Base-by-base conservation (phyloP, 176 grass and related monocot genomes). In the Rhynchospora breviuscula region DNA sequence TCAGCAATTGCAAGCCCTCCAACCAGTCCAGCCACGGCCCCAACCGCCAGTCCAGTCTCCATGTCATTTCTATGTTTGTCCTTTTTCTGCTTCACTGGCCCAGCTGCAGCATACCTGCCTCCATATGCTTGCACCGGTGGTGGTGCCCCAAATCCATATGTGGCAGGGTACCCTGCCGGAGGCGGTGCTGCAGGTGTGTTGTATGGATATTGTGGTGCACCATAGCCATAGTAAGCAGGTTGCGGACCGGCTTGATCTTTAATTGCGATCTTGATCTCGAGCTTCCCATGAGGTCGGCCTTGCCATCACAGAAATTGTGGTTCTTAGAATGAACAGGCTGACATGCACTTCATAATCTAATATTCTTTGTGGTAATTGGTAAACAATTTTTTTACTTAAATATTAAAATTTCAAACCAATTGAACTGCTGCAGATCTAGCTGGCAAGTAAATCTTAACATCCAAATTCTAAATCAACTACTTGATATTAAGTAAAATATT, bases 1-100 rank as follows among this genome's bases (percentile, higher is more conserved):
- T 83, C 90, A 7, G 81, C 88, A n/a, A 94, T 72, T 79, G 79
- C 93, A 79, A 95, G 59, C 1, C 93, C 92, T 0, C 90, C 93
- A 0, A 95, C 67, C 21, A 95, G 33, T 4, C 93, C 93, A 10
- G 88, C 90, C 49, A 84, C 86, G 18, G 90, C 90, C 58, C 90
- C 90, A 9, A 95, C 84, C 1, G 90, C 93, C 43, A 95, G 25
- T 3, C 88, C 90, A 9, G 86, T 88, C 8, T 83, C 90, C 88
- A 90, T 76, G 13, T 85, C 93, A 76, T 88, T 84, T 88, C 84
- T 85, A 3, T 72, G 65, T 63, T 86, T 89, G 64, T 67, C 78
- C 81, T 81, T 65, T 21, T 81, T 49, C 11, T 82, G 68, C 45
- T 67, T 74, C 26, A 54, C 85, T 25, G 10, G 56, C 25, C 31